Percentiles rank a stretch among this genome's conserved stretches.
These are phyloP conservation scores for Pseudogymnoascus sp. DNA, from an alignment of 2,329 filamentous ascomycete species.

Conservation along the genomic window DNA sequence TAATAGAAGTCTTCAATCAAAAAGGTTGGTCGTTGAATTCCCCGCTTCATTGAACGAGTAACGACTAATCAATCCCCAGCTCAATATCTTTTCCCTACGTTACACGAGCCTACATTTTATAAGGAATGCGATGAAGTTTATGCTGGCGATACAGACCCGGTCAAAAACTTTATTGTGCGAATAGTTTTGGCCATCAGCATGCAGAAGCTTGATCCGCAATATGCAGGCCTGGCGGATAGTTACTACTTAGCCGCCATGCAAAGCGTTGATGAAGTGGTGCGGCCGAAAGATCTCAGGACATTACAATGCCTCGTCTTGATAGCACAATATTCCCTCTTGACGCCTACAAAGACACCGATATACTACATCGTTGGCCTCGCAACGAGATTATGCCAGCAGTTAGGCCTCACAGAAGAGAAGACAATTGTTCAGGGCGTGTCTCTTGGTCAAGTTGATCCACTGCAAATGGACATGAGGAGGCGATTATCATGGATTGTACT, in stretches of 20 bases:
- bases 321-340: slow-evolving; percentile 84
- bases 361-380: slow-evolving; percentile 91
- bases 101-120: slow-evolving; percentile 76
- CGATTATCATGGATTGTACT: slow-evolving; percentile 82
- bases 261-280: slow-evolving; percentile 73
- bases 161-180: slow-evolving; percentile 79
- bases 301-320: slow-evolving; percentile 84
- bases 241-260: slow-evolving; percentile 89
- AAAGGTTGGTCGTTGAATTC: slow-evolving; percentile 52
- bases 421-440: slow-evolving; percentile 62
- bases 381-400: slow-evolving; percentile 78
- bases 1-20: slow-evolving; percentile 79
- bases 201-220: slow-evolving; percentile 82
- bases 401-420: slow-evolving; percentile 81
- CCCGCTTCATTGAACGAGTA: slow-evolving; percentile 14
- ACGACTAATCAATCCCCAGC: slow-evolving; percentile 42
- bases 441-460: slow-evolving; percentile 53
- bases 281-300: slow-evolving; percentile 82
- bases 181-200: slow-evolving; percentile 94
- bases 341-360: slow-evolving; percentile 82
- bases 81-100: slow-evolving; percentile 77
- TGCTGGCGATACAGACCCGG: slow-evolving; percentile 65
- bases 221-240: slow-evolving; percentile 88
- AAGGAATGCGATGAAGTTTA: slow-evolving; percentile 76
- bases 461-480: slow-evolving; percentile 83